Conservation (phyloP, 768 basidiomycete genomes). For the Lactarius sanguifluus region DNA sequence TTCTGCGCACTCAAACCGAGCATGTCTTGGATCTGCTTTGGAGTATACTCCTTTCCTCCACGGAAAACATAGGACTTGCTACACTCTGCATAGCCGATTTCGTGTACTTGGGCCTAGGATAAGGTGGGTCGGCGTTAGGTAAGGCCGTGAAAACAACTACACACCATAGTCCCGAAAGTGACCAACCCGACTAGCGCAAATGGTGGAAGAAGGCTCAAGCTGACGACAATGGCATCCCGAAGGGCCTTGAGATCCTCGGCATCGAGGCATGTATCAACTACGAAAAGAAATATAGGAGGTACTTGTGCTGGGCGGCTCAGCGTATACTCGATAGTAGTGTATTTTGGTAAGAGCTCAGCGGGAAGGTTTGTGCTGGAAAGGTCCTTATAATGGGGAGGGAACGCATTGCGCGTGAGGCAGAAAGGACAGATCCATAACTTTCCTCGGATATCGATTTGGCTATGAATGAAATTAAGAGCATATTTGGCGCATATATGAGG, state of each 20-base stretch:
- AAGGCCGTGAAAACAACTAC: slow-evolving; percentile 30
- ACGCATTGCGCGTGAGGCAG: slow-evolving; percentile 93
- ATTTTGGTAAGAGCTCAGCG: slow-evolving; percentile 93
- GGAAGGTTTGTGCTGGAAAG: slow-evolving; percentile 97
- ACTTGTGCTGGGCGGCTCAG: slow-evolving; percentile 86
- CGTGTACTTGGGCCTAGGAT: slow-evolving; percentile 95
- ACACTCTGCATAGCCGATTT: slow-evolving; percentile 94
- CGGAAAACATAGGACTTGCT: slow-evolving; percentile 99
- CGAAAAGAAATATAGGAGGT: slow-evolving; percentile 95
- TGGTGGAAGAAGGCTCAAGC: slow-evolving; percentile 88
- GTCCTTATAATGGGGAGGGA: slow-evolving; percentile 98
- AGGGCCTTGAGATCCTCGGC: slow-evolving; percentile 95
- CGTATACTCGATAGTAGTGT: slow-evolving; percentile 99
- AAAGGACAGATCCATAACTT: slow-evolving; percentile 99
- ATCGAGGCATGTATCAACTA: slow-evolving; percentile 95
- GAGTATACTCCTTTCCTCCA: slow-evolving; percentile 92
- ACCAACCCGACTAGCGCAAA: slow-evolving; percentile 94
- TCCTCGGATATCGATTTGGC: slow-evolving; percentile 97
- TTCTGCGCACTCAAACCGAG: slow-evolving; percentile 79
- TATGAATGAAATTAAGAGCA: slow-evolving; percentile 37
- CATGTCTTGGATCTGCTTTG: slow-evolving; percentile 99
- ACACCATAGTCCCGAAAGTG: slow-evolving; percentile 95
- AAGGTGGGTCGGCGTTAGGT: background rate
- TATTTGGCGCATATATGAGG: slow-evolving; percentile 15
- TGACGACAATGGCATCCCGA: slow-evolving; percentile 91